Conservation (phyloP, 1,139 yeast species). For the Zygotorulaspora mrakii region DNA sequence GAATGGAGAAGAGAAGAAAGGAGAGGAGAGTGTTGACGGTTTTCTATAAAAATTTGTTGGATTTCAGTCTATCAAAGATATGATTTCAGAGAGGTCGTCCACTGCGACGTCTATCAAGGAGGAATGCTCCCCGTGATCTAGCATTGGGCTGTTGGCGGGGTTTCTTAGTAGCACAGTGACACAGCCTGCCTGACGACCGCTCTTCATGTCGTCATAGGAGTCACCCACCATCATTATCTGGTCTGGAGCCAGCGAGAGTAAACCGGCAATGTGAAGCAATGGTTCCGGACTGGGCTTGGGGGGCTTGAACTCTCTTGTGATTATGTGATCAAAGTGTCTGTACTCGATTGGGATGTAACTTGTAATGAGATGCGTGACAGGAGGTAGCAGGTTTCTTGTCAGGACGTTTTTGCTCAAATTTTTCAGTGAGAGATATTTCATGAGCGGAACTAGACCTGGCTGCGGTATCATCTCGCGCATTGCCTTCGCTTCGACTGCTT, state of each 20-base stretch:
- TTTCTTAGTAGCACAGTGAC: conserved; percentile 50
- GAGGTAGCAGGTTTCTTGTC: conserved; percentile 51
- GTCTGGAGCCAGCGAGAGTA: conserved; percentile 44
- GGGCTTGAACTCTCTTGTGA: conserved; percentile 60
- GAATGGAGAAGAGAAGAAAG: too few species aligned
- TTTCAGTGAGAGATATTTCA: conserved; percentile 37
- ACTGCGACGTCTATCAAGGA: conserved; percentile 40
- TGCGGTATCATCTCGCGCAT: conserved; percentile 58
- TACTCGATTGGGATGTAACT: conserved; percentile 42
- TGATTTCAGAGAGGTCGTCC: conserved; percentile 43
- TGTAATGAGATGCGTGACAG: conserved; percentile 46
- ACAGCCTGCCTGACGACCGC: conserved; percentile 58
- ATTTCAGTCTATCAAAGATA: conserved; percentile 31
- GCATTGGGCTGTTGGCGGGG: conserved; percentile 43
- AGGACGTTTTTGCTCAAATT: conserved; percentile 50
- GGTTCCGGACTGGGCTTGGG: conserved; percentile 66
- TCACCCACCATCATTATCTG: conserved; percentile 66
- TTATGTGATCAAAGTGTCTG: conserved; percentile 45
- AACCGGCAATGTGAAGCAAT: conserved; percentile 47
- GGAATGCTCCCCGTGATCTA: conserved; percentile 38
- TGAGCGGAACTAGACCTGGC: conserved; percentile 40
- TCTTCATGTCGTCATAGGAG: conserved; percentile 59
- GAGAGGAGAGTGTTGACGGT: too few species aligned
- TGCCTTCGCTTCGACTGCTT: conserved; percentile 50
- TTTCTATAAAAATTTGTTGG: too few species aligned